Percentiles rank a stretch among this genome's conserved stretches.
Evolutionary conservation across 1,284 basidiomycete species (phyloP).

Genomic region (Sporisorium scitamineum): DNA sequence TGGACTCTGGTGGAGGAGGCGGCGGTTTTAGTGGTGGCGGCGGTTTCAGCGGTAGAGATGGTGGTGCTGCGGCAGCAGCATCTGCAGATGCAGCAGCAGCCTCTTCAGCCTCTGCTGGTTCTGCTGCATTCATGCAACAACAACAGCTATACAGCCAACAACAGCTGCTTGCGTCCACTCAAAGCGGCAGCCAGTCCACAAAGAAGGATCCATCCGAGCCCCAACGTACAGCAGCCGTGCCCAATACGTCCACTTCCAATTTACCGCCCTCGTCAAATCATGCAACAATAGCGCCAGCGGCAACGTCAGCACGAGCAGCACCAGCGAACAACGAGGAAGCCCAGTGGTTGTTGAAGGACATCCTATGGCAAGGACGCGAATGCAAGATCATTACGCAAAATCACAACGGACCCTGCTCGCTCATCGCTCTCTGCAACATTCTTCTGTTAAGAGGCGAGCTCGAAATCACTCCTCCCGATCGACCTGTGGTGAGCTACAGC

Average conservation of each 20-base stretch:
- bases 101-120: conserved; percentile 12
- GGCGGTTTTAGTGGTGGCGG: conserved; percentile 3
- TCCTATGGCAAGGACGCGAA: conserved; percentile 50
- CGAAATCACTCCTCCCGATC: conserved; percentile 73
- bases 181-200: no score
- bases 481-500: conserved; percentile 81
- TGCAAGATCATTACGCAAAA: conserved; percentile 71
- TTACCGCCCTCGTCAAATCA: background rate
- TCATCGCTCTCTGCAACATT: conserved; percentile 78
- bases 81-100: conserved; percentile 6
- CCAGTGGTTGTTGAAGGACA: conserved; percentile 62
- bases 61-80: conserved; percentile 10
- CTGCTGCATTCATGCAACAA: conserved; percentile 5
- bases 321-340: conserved; percentile 37
- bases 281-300: background rate
- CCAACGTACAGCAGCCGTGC: background rate
- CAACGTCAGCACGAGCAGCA: background rate
- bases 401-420: conserved; percentile 79
- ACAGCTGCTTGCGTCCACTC: background rate
- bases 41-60: conserved; percentile 4
- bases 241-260: background rate
- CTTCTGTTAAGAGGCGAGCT: conserved; percentile 56
- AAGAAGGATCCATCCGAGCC: background rate
- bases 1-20: conserved; percentile 4
- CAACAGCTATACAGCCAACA: conserved; percentile 4